Conservation (phyloP, 73 alveolate genomes). For the Paramecium sexaurelia region DNA sequence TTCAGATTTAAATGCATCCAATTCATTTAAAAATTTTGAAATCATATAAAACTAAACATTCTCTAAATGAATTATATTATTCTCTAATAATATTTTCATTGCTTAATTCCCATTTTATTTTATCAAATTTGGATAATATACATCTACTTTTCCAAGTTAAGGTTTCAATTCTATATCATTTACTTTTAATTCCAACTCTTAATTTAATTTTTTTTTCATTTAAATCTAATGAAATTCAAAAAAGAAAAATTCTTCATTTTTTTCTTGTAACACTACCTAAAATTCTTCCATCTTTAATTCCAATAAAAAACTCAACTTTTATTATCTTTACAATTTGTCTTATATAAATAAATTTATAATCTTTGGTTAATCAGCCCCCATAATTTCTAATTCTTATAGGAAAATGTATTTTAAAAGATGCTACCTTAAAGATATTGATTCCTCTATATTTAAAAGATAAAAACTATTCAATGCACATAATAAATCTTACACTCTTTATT, state of each 20-base stretch:
- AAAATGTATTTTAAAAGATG: not conserved
- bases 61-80: not conserved
- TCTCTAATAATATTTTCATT: not conserved
- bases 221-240: not conserved
- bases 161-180: not conserved
- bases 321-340: not conserved
- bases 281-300: not conserved
- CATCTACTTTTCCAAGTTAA: not conserved
- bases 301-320: not conserved
- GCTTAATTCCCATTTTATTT: not conserved
- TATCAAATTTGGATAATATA: not conserved
- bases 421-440: not conserved
- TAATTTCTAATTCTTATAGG: not conserved
- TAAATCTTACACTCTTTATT: conserved; percentile 16
- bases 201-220: not conserved
- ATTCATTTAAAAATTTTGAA: conserved; percentile 25
- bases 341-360: not conserved
- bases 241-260: not conserved
- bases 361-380: not conserved
- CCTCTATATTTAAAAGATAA: not conserved
- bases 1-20: not conserved
- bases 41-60: conserved; percentile 3
- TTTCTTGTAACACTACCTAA: not conserved
- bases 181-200: not conserved
- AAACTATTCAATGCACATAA: conserved; percentile 27